phyloP scores from a whole-genome alignment of 805 yeast species.

The Candida coleopterorum region DNA sequence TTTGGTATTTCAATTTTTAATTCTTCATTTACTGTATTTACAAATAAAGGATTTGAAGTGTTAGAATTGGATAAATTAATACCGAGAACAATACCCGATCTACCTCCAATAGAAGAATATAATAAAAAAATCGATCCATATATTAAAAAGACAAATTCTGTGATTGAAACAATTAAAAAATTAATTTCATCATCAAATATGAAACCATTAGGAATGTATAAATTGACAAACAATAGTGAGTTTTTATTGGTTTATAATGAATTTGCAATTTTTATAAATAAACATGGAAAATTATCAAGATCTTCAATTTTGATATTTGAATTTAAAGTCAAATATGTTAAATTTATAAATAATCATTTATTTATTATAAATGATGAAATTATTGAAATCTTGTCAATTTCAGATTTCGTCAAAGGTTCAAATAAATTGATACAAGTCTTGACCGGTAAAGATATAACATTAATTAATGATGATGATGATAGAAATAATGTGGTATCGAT shows the following conservation, averaged over 20 bases:
- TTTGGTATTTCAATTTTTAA: constrained; percentile 59
- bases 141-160: constrained; percentile 13
- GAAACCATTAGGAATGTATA: constrained; percentile 60
- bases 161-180: constrained; percentile 36
- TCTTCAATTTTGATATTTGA: constrained; percentile 40
- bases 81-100: constrained; percentile 55
- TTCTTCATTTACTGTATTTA: constrained; percentile 61
- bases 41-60: constrained; percentile 63
- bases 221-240: constrained; percentile 48
- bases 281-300: constrained; percentile 49
- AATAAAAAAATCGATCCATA: constrained; percentile 28
- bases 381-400: constrained; percentile 63
- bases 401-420: constrained; percentile 38
- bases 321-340: constrained; percentile 32
- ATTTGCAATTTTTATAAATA: constrained; percentile 63
- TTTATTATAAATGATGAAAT: constrained; percentile 57
- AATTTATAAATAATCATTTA: constrained; percentile 30
- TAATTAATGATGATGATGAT: constrained; percentile 19
- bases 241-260: constrained; percentile 65
- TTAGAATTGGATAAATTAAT: constrained; percentile 54
- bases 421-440: constrained; percentile 61
- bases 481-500: constrained; percentile 16
- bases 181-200: constrained; percentile 34
- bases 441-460: constrained; percentile 59
- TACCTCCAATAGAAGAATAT: constrained; percentile 23